These are phyloP conservation scores for Acanthamoeba lenticulata DNA, from an alignment of 208 protist species.

Conservation along the genomic window DNA sequence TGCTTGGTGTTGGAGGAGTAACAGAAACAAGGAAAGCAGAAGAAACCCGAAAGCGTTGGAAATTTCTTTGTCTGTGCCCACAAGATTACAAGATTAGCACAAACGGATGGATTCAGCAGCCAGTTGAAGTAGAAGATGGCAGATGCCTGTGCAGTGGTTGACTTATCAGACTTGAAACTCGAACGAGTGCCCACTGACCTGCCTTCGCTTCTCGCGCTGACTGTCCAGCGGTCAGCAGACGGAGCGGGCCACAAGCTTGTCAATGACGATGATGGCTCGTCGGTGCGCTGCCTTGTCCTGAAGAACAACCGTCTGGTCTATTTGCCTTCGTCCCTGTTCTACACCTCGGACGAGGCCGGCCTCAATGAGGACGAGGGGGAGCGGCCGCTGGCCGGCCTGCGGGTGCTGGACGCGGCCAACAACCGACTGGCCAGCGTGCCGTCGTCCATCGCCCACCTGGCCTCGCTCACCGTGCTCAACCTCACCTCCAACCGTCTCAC, in stretches of 20 bases:
- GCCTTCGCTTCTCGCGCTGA: too few relatives aligned
- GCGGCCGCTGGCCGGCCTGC: background rate
- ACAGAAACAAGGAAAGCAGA: too few relatives aligned
- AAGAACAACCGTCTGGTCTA: slow-evolving; percentile 37
- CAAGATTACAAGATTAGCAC: too few relatives aligned
- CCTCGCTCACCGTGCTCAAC: slow-evolving; percentile 23
- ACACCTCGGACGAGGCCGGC: background rate
- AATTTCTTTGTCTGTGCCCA: too few relatives aligned
- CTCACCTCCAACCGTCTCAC: slow-evolving; percentile 50
- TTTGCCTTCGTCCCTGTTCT: background rate
- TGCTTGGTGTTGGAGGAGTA: too few relatives aligned
- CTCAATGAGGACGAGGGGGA: background rate
- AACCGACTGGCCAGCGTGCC: slow-evolving; percentile 48
- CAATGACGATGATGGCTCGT: too few relatives aligned
- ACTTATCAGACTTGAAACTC: background rate
- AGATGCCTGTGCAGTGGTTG: background rate
- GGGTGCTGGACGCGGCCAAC: slow-evolving; percentile 39
- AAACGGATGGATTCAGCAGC: too few relatives aligned
- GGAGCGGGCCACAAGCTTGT: too few relatives aligned
- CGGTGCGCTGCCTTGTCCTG: background rate
- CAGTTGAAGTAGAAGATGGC: background rate
- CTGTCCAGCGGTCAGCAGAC: too few relatives aligned
- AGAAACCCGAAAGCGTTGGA: too few relatives aligned
- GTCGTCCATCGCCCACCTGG: background rate
- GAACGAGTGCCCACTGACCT: background rate